Evolutionary conservation across 768 basidiomycete species (phyloP).

Genomic region (Mycena vulgaris): DNA sequence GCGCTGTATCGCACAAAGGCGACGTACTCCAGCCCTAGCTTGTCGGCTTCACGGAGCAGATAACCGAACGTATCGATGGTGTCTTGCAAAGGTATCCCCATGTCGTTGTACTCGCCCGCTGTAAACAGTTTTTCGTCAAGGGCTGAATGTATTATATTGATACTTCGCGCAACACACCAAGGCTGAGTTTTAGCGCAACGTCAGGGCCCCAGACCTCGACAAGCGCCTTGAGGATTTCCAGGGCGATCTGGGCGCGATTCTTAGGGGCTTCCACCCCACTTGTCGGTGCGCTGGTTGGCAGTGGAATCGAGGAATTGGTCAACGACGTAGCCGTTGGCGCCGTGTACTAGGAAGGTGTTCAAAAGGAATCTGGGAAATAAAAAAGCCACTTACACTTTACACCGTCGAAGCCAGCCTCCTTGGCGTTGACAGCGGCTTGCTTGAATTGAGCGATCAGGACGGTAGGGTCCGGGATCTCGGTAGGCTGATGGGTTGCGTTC

Average conservation of each 20-base stretch:
- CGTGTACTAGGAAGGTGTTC: conserved; percentile 12
- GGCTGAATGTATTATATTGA: background rate
- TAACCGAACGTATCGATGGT: conserved; percentile 41
- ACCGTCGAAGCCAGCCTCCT: conserved; percentile 29
- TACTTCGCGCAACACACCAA: conserved; percentile 31
- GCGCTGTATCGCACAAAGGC: conserved; percentile 47
- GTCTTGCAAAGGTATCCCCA: conserved; percentile 42
- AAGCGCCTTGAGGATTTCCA: conserved; percentile 50
- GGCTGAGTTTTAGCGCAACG: conserved; percentile 51
- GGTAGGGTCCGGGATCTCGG: conserved; percentile 26
- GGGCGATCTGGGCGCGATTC: conserved; percentile 55
- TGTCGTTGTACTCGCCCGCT: conserved; percentile 15
- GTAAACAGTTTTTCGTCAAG: too few relatives aligned
- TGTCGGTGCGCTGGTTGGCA: conserved; percentile 53
- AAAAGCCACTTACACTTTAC: too few relatives aligned
- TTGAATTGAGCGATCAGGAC: conserved; percentile 30
- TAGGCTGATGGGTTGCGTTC: conserved; percentile 11
- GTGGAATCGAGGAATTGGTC: conserved; percentile 52
- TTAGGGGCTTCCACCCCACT: conserved; percentile 59
- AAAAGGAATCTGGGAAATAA: too few relatives aligned
- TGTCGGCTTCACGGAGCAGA: conserved; percentile 34
- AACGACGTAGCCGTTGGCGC: conserved; percentile 49
- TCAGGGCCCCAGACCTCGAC: conserved; percentile 49
- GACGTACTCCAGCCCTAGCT: conserved; percentile 47
- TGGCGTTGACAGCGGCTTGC: conserved; percentile 32